phyloP scores from a whole-genome alignment of 306 rosid species.

The Aeschynomene evenia region DNA sequence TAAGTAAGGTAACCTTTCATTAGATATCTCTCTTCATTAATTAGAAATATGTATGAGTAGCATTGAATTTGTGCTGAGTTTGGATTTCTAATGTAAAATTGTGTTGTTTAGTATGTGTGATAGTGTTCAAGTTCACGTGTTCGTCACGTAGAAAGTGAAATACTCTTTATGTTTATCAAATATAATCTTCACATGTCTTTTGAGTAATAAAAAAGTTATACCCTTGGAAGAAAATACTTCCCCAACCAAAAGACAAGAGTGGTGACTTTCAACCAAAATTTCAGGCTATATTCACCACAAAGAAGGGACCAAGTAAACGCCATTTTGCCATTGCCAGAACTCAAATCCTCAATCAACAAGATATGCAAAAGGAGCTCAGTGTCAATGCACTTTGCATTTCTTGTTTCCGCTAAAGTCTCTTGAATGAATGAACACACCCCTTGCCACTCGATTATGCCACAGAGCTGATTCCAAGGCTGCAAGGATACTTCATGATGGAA shows the following conservation, averaged over 20 bases:
- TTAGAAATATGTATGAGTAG: too few species aligned
- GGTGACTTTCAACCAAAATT: background rate
- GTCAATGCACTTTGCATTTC: background rate
- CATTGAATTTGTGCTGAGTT: too few species aligned
- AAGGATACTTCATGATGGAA: background rate
- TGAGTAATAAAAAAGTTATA: too few species aligned
- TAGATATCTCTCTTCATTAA: too few species aligned
- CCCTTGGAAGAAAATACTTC: background rate
- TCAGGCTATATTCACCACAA: background rate
- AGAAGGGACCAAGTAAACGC: background rate
- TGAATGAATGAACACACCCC: background rate
- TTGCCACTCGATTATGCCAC: background rate
- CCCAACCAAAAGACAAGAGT: background rate
- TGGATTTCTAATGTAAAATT: too few species aligned
- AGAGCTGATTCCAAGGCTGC: background rate
- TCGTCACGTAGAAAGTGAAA: too few species aligned
- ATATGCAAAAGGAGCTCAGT: background rate
- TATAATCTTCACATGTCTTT: too few species aligned
- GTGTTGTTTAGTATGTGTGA: too few species aligned
- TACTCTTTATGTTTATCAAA: too few species aligned
- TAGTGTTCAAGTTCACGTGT: too few species aligned
- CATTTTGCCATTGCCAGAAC: background rate
- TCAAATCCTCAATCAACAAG: background rate
- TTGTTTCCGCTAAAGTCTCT: background rate
- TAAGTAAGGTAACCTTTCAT: too few species aligned